Base-by-base conservation (phyloP, 176 grass and related monocot species). In the Paspalum vaginatum region DNA sequence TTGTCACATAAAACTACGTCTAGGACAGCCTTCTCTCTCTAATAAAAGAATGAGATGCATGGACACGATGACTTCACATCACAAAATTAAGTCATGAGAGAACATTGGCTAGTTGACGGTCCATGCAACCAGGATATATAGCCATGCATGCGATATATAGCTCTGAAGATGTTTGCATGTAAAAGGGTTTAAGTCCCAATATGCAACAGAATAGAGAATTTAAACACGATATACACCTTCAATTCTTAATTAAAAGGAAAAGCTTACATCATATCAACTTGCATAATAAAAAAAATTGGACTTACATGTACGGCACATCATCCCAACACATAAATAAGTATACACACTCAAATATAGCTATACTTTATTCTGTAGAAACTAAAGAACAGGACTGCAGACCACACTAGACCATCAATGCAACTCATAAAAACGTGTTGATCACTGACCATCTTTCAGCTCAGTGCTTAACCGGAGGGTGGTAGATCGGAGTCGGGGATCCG, bases 301-400 rank as follows among this genome's bases (percentile, higher is more conserved):
- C 65, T 44, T 67, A 63, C 61, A 40, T 64, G 14, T 40, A 65
- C 40, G 20, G 10, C 1, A 68, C 41, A 68, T 10, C 22, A 45
- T 21, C 18, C 4, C 65, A 45, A 68, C 11, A 68, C 37, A 18
- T 2, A 64, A 42, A 68, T 43, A 68, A 45, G 11, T 44, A 45
- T 45, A 45, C 65, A 12, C 41, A 45, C 65, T 41, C 18, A 68
- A 64, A 40, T 17, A 0, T 38, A 64, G 41, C 40, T 68, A 5
- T 68, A 68, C 2, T 68, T 68, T 68, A 68, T 68, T 68, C 20
- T 45, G 65, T 68, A 68, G 65, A 13, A 43, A 43, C 61, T 40
- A n/a, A 45, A 20, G 13, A 15, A 22, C 5, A 13, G 20, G 10
- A 21, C 9, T 68, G 11, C 65, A 68, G 45, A 68, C 41, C 40